A percentile compares a stretch with the other conserved stretches of the same genome.
Evolutionary conservation across 345 rosid genomes (phyloP).

Genomic region (Tarenaya hassleriana): DNA sequence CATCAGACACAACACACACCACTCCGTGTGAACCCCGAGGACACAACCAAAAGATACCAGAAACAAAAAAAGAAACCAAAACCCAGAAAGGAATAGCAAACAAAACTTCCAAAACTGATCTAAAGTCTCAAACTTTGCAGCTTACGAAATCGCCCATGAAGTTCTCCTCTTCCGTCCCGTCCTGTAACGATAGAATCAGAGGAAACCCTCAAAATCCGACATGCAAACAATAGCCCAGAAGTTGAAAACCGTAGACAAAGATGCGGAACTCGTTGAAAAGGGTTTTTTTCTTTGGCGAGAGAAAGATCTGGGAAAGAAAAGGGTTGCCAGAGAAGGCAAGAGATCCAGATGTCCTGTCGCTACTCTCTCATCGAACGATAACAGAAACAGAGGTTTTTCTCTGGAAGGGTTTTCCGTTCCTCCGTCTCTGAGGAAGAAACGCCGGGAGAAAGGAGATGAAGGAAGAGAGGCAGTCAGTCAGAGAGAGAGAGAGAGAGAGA

Average conservation of each 20-base stretch:
- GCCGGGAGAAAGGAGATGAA: constrained; percentile 3
- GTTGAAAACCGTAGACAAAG: neutral
- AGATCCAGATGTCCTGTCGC: constrained; percentile 21
- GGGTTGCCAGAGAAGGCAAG: neutral
- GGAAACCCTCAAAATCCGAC: constrained; percentile 17
- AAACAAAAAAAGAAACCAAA: neutral
- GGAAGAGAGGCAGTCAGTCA: constrained; percentile 2
- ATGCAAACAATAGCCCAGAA: constrained; percentile 22
- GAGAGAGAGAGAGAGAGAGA: constrained; percentile 16
- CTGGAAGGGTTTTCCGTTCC: constrained; percentile 15
- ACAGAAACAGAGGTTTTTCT: constrained; percentile 16
- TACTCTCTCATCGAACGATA: constrained; percentile 11
- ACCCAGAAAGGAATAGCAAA: constrained; percentile 5
- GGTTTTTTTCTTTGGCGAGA: constrained; percentile 2
- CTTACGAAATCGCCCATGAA: constrained; percentile 20
- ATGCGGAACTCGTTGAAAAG: constrained; percentile 12
- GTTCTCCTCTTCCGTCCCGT: constrained; percentile 16
- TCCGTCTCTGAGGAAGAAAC: constrained; percentile 18
- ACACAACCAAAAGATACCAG: constrained; percentile 12
- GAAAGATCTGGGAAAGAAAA: constrained; percentile 29
- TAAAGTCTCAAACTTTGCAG: constrained; percentile 19
- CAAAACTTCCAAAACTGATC: constrained; percentile 16
- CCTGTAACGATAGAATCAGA: constrained; percentile 20
- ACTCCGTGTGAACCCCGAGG: constrained; percentile 15
- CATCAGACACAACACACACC: constrained; percentile 37